Conservation (phyloP, 2,329 filamentous ascomycete species). For the Ophiognomonia clavigignenti-juglandacearum region DNA sequence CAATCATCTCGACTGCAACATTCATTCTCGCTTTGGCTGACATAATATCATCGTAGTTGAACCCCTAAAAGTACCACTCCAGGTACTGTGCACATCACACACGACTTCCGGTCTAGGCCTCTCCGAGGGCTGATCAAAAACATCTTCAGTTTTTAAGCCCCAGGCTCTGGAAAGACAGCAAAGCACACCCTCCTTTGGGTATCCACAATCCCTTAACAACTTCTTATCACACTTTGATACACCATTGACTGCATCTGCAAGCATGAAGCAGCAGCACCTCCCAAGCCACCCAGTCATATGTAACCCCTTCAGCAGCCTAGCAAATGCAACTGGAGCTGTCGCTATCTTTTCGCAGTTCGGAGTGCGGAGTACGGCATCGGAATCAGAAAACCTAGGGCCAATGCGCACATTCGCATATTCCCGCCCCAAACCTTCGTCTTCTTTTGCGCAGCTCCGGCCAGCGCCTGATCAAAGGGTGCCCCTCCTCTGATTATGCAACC, state of each 20-base stretch:
- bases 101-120: no score
- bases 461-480: no score
- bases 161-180: no score
- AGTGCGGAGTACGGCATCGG: neutral
- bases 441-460: neutral
- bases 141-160: no score
- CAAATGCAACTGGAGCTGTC: neutral
- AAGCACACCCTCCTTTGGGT: no score
- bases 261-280: neutral
- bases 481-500: no score
- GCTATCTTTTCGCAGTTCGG: neutral
- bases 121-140: no score
- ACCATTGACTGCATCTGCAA: conserved; percentile 3
- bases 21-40: neutral
- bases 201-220: no score
- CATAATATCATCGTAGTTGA: neutral
- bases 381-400: no score
- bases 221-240: no score
- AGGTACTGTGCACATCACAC: no score
- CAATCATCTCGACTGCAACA: conserved; percentile 9
- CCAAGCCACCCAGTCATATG: conserved; percentile 11
- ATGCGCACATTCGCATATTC: neutral
- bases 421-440: neutral
- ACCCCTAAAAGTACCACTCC: no score
- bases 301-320: neutral